Evolutionary conservation across 106 monocot species (phyloP).

Genomic region (Platanthera guangdongensis): DNA sequence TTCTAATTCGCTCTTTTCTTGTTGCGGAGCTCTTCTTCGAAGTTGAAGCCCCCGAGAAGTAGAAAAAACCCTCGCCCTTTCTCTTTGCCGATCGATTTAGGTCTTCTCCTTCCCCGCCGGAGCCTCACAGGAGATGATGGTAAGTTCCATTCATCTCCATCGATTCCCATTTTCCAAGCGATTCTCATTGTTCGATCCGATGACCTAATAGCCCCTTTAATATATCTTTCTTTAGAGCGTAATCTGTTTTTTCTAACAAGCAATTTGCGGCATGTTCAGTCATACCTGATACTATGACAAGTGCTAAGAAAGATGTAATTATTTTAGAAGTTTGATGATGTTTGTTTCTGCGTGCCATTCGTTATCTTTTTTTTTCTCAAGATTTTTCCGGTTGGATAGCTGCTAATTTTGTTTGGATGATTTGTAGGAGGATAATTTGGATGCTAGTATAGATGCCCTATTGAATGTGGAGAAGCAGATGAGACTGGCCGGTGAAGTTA

Average conservation of each 20-base stretch:
- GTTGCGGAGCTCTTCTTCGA: not conserved
- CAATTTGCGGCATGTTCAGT: not conserved
- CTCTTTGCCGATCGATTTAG: constrained; percentile 1
- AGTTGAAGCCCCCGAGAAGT: not conserved
- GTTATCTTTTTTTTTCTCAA: not conserved
- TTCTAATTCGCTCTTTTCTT: not conserved
- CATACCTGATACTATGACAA: not conserved
- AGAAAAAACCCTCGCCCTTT: not conserved
- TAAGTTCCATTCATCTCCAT: not conserved
- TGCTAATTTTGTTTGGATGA: not conserved
- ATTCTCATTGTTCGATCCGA: not conserved
- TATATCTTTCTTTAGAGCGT: not conserved
- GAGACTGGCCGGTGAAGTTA: constrained; percentile 80
- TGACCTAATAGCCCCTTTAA: not conserved
- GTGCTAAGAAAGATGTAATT: not conserved
- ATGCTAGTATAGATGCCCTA: constrained; percentile 68
- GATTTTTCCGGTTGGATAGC: not conserved
- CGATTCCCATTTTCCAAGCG: not conserved
- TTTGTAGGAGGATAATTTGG: constrained; percentile 53
- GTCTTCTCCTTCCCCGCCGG: not conserved
- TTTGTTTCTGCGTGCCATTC: not conserved
- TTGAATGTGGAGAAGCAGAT: constrained; percentile 88
- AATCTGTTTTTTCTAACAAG: not conserved
- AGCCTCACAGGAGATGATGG: not conserved
- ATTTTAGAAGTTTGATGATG: not conserved